phyloP scores from a whole-genome alignment of 805 yeast genomes.

The Hyphopichia homilentoma region DNA sequence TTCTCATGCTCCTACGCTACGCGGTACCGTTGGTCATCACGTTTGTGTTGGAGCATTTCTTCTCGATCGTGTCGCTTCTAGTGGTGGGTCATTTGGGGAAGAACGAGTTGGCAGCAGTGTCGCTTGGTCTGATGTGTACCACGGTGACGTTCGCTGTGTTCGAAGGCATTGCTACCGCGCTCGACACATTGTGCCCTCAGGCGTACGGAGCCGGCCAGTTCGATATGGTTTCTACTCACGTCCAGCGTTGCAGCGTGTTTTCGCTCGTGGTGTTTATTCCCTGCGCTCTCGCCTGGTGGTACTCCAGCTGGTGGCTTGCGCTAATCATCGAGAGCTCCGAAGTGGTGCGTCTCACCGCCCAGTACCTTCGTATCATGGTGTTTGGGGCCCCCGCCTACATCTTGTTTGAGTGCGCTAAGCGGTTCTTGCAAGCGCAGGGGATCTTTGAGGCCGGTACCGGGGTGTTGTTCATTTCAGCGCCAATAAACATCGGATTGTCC shows the following conservation, averaged over 20 bases:
- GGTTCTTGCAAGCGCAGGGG: slow-evolving; percentile 45
- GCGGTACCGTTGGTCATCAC: slow-evolving; percentile 39
- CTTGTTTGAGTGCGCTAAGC: slow-evolving; percentile 37
- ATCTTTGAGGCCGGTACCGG: slow-evolving; percentile 47
- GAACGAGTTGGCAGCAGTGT: slow-evolving; percentile 43
- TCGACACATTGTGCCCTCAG: slow-evolving; percentile 44
- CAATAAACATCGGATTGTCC: slow-evolving; percentile 36
- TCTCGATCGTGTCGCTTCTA: slow-evolving; percentile 38
- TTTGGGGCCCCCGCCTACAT: slow-evolving; percentile 43
- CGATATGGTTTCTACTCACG: slow-evolving; percentile 32
- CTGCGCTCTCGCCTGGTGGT: slow-evolving; percentile 40
- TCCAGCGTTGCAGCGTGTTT: slow-evolving; percentile 35
- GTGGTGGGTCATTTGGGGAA: slow-evolving; percentile 46
- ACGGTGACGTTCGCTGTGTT: slow-evolving; percentile 42
- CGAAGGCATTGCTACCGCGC: slow-evolving; percentile 45
- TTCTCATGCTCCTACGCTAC: slow-evolving; percentile 25
- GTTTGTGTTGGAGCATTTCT: slow-evolving; percentile 41
- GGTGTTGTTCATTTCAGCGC: slow-evolving; percentile 38
- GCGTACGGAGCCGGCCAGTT: slow-evolving; percentile 43
- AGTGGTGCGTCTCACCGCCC: slow-evolving; percentile 31
- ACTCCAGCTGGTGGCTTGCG: slow-evolving; percentile 22
- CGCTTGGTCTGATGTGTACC: slow-evolving; percentile 42
- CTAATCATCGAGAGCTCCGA: slow-evolving; percentile 29
- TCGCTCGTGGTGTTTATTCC: slow-evolving; percentile 34
- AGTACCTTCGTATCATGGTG: slow-evolving; percentile 31